Conservation (phyloP, 257 asterid species). For the Solanum pinnatisectum region DNA sequence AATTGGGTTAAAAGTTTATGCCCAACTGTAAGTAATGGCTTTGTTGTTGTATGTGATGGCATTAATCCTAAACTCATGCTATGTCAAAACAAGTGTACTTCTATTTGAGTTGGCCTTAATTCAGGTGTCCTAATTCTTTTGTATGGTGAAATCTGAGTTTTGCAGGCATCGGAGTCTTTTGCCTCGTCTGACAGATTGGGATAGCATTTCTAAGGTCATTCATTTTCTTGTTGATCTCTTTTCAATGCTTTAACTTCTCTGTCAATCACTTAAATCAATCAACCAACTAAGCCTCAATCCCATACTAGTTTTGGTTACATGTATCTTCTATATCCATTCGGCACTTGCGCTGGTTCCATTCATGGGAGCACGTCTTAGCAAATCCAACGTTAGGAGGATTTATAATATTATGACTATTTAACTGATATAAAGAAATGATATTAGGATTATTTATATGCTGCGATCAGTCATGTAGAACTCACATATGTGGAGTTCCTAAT, state of each 20-base stretch:
- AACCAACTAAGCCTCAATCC: neutral
- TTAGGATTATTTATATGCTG: neutral
- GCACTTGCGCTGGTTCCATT: neutral
- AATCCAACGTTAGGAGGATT: neutral
- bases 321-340: neutral
- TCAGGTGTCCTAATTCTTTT: neutral
- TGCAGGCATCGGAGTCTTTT: constrained; percentile 62
- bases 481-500: neutral
- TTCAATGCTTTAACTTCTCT: neutral
- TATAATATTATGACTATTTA: neutral
- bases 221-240: neutral
- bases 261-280: neutral
- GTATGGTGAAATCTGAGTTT: constrained; percentile 7
- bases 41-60: neutral
- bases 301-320: neutral
- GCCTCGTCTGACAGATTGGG: constrained; percentile 82
- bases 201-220: constrained; percentile 61
- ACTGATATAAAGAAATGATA: neutral
- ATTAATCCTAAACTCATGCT: neutral
- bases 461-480: neutral
- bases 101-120: neutral
- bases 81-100: neutral
- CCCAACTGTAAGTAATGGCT: constrained; percentile 40
- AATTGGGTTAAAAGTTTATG: constrained; percentile 69
- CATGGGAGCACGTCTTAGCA: neutral